Evolutionary conservation across 768 basidiomycete genomes (phyloP).

Genomic region (Tricholoma bakamatsutake): DNA sequence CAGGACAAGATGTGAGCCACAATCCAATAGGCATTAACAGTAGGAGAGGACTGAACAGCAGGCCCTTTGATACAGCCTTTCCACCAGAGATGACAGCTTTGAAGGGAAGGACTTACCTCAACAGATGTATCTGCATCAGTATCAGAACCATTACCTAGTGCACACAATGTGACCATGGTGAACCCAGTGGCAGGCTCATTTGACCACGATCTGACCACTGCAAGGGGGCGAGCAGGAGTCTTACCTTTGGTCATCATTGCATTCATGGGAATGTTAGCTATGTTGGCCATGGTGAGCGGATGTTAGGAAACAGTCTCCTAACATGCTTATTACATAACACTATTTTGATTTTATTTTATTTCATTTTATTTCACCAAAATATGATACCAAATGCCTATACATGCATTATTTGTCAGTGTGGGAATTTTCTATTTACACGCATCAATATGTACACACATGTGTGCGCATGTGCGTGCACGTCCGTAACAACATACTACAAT

Average conservation of each 20-base stretch:
- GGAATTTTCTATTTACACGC: too few relatives aligned
- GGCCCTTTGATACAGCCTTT: not conserved
- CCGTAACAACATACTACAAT: too few relatives aligned
- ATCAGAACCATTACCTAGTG: not conserved
- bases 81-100: not conserved
- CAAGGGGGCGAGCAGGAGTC: not conserved
- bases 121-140: not conserved
- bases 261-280: not conserved
- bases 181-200: not conserved
- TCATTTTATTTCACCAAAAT: too few relatives aligned
- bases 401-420: too few relatives aligned
- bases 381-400: too few relatives aligned
- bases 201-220: not conserved
- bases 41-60: not conserved
- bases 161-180: not conserved
- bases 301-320: too few relatives aligned
- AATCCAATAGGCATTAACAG: slow-evolving; percentile 20
- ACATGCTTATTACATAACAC: too few relatives aligned
- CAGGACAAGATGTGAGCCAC: slow-evolving; percentile 25
- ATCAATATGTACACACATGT: too few relatives aligned
- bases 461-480: too few relatives aligned
- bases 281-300: not conserved
- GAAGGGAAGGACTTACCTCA: not conserved
- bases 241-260: not conserved
- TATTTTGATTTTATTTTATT: too few relatives aligned